These are phyloP conservation scores for Drosera capensis DNA, from an alignment of 148 eudicot genomes.

Conservation along the genomic window DNA sequence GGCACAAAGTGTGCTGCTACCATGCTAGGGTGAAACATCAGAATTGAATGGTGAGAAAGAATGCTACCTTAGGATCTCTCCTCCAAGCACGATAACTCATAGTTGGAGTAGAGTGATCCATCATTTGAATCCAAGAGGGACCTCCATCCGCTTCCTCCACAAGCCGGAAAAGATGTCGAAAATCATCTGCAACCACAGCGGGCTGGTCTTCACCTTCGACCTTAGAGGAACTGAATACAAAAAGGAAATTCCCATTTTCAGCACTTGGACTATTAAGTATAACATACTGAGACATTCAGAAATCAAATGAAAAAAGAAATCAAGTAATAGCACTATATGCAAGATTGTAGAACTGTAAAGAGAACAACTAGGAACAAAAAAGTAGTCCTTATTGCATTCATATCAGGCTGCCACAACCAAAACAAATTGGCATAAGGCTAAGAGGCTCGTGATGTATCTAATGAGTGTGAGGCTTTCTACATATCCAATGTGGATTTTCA, in stretches of 20 bases:
- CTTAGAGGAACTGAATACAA: conserved; percentile 31
- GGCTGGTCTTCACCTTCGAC: conserved; percentile 20
- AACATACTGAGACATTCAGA: not conserved
- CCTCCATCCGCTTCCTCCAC: conserved; percentile 55
- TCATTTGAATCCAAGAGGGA: conserved; percentile 58
- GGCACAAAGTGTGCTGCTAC: not conserved
- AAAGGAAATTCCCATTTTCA: conserved; percentile 1
- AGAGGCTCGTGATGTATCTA: too few relatives aligned
- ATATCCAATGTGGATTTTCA: too few relatives aligned
- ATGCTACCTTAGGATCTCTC: conserved; percentile 64
- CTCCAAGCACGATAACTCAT: conserved; percentile 81
- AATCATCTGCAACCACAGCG: conserved; percentile 35
- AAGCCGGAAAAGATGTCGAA: conserved; percentile 49
- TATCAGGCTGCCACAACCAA: too few relatives aligned
- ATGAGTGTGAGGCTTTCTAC: too few relatives aligned
- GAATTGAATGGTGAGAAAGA: not conserved
- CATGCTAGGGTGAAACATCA: not conserved
- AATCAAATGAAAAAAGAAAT: not conserved
- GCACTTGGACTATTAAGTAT: not conserved
- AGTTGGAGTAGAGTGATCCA: conserved; percentile 59
- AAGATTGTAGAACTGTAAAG: too few relatives aligned
- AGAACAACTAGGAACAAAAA: too few relatives aligned
- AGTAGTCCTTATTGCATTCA: too few relatives aligned
- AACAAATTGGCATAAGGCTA: too few relatives aligned
- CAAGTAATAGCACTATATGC: too few relatives aligned